Conservation (phyloP, 768 basidiomycete genomes). For the Phanerochaete sordida region DNA sequence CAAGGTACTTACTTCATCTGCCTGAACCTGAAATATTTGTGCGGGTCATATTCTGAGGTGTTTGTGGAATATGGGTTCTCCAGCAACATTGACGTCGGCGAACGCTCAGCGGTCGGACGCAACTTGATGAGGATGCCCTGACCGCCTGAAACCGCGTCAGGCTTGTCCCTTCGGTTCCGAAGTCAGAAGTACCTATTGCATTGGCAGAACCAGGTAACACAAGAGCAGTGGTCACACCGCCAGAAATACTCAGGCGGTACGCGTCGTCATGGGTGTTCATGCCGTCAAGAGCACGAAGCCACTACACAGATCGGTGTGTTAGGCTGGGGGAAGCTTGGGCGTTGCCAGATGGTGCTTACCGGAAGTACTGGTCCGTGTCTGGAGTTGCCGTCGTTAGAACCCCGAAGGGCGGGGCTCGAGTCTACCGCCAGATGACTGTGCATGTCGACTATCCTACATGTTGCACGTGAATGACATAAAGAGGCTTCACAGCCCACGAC, state of each 20-base stretch:
- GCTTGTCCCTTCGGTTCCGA: conserved; percentile 28
- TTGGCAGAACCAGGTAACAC: conserved; percentile 72
- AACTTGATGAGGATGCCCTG: conserved; percentile 80
- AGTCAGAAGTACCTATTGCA: conserved; percentile 47
- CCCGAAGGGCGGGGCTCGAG: conserved; percentile 22
- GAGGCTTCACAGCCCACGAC: too few relatives aligned
- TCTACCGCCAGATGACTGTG: conserved; percentile 47
- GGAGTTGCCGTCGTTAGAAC: conserved; percentile 42
- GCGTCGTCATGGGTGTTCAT: conserved; percentile 80
- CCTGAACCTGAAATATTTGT: conserved; percentile 57
- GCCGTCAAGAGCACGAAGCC: conserved; percentile 74
- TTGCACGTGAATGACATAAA: background rate
- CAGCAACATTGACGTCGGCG: conserved; percentile 69
- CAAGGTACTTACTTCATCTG: conserved; percentile 65
- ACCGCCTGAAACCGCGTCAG: conserved; percentile 41
- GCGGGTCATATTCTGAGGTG: conserved; percentile 40
- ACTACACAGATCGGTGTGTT: conserved; percentile 30
- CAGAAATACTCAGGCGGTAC: conserved; percentile 65
- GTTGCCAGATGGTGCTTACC: background rate
- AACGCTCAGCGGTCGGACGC: conserved; percentile 65
- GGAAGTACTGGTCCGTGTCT: conserved; percentile 30
- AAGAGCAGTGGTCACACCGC: conserved; percentile 76
- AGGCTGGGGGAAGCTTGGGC: conserved; percentile 9
- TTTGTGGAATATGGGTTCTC: conserved; percentile 71
- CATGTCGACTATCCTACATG: conserved; percentile 36